phyloP scores from a whole-genome alignment of 148 eudicot species.

The Rhododendron williamsianum region DNA sequence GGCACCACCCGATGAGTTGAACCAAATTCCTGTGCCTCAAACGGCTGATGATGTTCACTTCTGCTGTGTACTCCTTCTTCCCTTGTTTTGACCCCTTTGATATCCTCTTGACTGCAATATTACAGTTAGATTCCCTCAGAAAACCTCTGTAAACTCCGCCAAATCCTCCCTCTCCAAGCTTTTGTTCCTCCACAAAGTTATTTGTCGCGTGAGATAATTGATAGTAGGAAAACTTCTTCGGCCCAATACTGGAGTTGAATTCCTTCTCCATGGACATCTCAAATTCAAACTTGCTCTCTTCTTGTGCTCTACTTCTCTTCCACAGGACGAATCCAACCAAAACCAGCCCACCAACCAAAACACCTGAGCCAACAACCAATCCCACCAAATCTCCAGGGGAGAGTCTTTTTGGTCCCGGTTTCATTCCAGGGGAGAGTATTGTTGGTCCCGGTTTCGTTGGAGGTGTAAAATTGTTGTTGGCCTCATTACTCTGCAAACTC shows the following conservation, averaged over 20 bases:
- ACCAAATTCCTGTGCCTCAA: constrained; percentile 21
- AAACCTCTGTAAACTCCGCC: constrained; percentile 21
- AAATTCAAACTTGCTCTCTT: background rate
- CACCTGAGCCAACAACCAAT: background rate
- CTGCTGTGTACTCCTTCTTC: constrained; percentile 17
- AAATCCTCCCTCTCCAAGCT: constrained; percentile 38
- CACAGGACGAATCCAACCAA: constrained; percentile 1
- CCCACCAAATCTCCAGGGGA: background rate
- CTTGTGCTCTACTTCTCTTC: constrained; percentile 1
- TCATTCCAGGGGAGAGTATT: background rate
- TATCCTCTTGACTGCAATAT: constrained; percentile 19
- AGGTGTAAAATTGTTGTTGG: background rate
- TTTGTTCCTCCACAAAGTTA: constrained; percentile 25
- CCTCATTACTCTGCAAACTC: background rate
- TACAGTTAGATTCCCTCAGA: constrained; percentile 8
- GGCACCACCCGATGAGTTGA: constrained; percentile 25
- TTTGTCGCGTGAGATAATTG: constrained; percentile 25
- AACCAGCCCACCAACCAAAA: constrained; percentile 4
- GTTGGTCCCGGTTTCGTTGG: background rate
- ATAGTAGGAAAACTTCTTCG: constrained; percentile 24
- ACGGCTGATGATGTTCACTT: constrained; percentile 16
- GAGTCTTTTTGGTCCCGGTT: background rate
- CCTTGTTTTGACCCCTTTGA: constrained; percentile 19
- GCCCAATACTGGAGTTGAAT: constrained; percentile 26
- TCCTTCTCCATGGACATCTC: constrained; percentile 16